Base-by-base conservation (phyloP, 345 rosid genomes). In the Sapria himalayana region DNA sequence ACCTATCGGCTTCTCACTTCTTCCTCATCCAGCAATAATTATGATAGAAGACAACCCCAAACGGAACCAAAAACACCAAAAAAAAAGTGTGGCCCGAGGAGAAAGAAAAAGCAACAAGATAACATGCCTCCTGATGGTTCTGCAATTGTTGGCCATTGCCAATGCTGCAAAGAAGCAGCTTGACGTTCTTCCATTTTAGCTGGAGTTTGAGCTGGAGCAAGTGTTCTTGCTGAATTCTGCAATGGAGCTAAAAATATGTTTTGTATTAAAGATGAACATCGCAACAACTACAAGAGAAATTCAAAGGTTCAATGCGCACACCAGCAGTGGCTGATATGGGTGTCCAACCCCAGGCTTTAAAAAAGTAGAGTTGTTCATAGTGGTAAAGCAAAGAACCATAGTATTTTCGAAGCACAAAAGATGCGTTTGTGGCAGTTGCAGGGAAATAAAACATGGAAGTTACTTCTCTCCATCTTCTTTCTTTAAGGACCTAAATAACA, bases 371-470 rank as follows among this genome's bases (percentile, higher is more conserved):
- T 49, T 80, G 89, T 54, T 84, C 96, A 19, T 74, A 91, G 29
- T 73, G 74, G 29, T 56, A 67, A 47, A 91, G 94, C 53, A 91
- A 50, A 20, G 96, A 84, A 41, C 59, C 45, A 44, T 91, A 91
- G 56, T 84, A 80, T 61, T 84, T 91, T 48, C 99, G 92, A 61
- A 91, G 70, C 38, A 84, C 80, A 40, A 71, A 91, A 7, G 99
- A 91, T 11, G 96, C 96, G 43, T 84, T 91, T 24, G 93, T 91
- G 5, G 99, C 99, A 10, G 96, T 91, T 5, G 96, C 80, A 3
- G 99, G 99, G 53, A 91, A 91, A 54, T 77, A 74, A 52, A 91
- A 91, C n/a, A 76, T 63, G 34, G 96, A 77, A 43, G 94, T 91
- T 27, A 91, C 92, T 54, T 91, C 99, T 51, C 80, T 91, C 99